Conservation (phyloP, 148 eudicot genomes). For the Drosera capensis region DNA sequence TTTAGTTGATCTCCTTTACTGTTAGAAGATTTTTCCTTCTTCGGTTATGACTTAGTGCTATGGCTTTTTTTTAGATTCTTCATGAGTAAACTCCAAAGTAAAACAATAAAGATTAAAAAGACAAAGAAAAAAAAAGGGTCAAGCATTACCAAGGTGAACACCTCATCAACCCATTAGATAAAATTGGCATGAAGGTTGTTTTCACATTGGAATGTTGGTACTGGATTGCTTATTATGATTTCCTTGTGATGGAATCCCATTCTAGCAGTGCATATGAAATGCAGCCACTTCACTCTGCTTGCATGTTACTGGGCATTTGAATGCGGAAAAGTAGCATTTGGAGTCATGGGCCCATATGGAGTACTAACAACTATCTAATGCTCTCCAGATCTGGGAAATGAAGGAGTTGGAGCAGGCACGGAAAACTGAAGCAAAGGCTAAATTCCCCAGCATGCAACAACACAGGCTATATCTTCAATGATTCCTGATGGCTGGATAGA, state of each 20-base stretch:
- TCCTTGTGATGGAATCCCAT: no score
- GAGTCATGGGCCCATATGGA: not conserved
- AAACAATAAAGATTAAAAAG: not conserved
- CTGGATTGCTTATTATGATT: no score
- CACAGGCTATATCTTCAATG: conserved; percentile 7
- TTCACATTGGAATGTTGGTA: no score
- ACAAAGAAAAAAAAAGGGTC: no score
- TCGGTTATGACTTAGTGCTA: no score
- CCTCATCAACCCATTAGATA: not conserved
- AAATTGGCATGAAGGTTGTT: no score
- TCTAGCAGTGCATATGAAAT: no score
- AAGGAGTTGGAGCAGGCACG: conserved; percentile 18
- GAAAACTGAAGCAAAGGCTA: conserved; percentile 1
- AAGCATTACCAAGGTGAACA: not conserved
- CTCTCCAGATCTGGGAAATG: conserved; percentile 13
- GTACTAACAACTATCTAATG: not conserved
- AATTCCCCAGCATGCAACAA: conserved; percentile 9
- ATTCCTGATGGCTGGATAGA: conserved; percentile 64
- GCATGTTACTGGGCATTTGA: no score
- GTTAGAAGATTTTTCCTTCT: no score
- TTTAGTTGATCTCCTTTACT: not conserved
- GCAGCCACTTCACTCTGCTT: not conserved
- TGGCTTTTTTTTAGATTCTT: no score
- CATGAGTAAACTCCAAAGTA: no score
- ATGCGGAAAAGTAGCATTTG: no score